Evolutionary conservation across 306 rosid species (phyloP).

Genomic region (Vigna angularis): DNA sequence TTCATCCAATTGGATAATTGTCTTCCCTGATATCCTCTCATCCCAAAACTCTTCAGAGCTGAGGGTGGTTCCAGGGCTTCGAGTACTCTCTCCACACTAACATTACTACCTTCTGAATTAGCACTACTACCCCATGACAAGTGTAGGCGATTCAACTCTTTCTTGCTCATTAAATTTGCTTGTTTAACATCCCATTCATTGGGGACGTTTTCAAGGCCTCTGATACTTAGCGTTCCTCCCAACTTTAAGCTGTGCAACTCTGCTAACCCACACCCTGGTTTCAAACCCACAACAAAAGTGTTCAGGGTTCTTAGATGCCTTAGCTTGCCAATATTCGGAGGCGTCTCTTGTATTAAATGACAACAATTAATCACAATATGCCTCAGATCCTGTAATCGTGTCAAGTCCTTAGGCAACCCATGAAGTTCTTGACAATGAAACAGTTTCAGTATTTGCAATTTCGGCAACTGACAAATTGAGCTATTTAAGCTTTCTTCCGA

Average conservation of each 20-base stretch:
- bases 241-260: constrained; percentile 11
- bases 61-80: constrained; percentile 26
- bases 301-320: constrained; percentile 1
- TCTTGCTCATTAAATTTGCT: constrained; percentile 7
- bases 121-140: neutral
- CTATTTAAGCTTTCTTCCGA: neutral
- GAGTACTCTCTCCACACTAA: neutral
- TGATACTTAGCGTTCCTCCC: constrained; percentile 4
- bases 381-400: constrained; percentile 4
- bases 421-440: accelerated
- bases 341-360: neutral
- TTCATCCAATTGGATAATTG: neutral
- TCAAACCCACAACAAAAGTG: constrained; percentile 4
- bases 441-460: constrained; percentile 24
- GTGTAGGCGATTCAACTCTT: neutral
- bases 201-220: neutral
- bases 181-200: neutral
- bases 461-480: neutral
- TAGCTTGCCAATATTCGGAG: neutral
- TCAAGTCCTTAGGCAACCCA: neutral
- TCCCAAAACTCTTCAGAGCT: neutral
- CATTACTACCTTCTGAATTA: neutral
- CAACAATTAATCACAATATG: neutral
- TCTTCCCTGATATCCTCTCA: neutral
- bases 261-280: neutral